Percentiles rank a stretch among this genome's conserved stretches.
These are phyloP conservation scores for Fusarium illudens DNA, from an alignment of 2,329 filamentous ascomycete species.

Conservation along the genomic window DNA sequence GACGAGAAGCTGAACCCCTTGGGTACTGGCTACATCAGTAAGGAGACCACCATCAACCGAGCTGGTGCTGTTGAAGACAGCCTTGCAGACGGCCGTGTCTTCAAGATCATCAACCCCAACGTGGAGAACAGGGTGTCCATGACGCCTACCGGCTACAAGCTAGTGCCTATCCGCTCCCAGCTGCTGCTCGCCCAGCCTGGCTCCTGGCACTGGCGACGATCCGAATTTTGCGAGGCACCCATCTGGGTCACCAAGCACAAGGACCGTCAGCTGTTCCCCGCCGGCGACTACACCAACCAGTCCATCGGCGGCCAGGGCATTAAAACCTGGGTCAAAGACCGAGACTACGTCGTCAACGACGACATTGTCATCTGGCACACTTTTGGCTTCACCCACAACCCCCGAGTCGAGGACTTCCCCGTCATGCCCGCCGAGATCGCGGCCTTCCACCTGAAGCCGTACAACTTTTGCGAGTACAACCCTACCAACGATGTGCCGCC, in stretches of 20 bases:
- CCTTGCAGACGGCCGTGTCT: not conserved
- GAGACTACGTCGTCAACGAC: slow-evolving; percentile 69
- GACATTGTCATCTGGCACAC: slow-evolving; percentile 91
- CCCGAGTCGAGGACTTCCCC: slow-evolving; percentile 58
- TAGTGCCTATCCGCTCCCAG: slow-evolving; percentile 57
- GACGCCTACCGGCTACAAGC: slow-evolving; percentile 55
- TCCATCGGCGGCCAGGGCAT: slow-evolving; percentile 57
- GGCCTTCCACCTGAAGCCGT: slow-evolving; percentile 56
- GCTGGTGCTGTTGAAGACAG: not conserved
- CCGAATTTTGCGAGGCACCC: slow-evolving; percentile 53
- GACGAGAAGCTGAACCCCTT: slow-evolving; percentile 42
- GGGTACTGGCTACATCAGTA: slow-evolving; percentile 51
- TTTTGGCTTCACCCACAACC: slow-evolving; percentile 84
- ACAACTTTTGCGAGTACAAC: slow-evolving; percentile 60
- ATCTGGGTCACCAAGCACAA: slow-evolving; percentile 55
- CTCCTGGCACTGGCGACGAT: slow-evolving; percentile 50
- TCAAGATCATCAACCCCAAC: not conserved
- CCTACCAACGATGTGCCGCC: slow-evolving; percentile 52
- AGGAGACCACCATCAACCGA: not conserved
- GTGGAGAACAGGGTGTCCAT: not conserved
- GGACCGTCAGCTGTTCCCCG: slow-evolving; percentile 39
- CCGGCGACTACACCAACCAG: slow-evolving; percentile 58
- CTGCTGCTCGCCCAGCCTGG: slow-evolving; percentile 53
- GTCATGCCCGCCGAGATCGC: slow-evolving; percentile 70
- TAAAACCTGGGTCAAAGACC: not conserved